Percentiles rank a stretch among this genome's conserved stretches.
These are phyloP conservation scores for Globisporangium paroecandrum DNA, from an alignment of 352 stramenopile species.

Conservation along the genomic window DNA sequence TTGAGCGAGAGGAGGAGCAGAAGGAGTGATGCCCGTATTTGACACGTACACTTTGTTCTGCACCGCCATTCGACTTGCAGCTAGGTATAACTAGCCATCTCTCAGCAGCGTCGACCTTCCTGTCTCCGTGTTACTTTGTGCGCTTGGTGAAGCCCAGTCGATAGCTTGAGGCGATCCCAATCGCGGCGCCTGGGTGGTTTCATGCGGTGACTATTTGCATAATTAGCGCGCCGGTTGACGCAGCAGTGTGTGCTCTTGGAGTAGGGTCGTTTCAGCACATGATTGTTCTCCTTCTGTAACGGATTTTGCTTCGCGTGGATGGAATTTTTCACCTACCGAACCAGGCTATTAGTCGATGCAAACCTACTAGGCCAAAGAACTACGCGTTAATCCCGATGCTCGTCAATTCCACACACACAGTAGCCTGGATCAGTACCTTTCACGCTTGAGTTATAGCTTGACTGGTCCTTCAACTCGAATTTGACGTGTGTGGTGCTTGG, in stretches of 20 bases:
- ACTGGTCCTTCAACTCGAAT: no score
- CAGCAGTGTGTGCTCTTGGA: neutral
- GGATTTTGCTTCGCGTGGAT: neutral
- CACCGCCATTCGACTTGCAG: conserved; percentile 6
- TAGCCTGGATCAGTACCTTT: no score
- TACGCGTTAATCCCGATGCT: no score
- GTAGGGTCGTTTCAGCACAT: neutral
- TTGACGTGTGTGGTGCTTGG: no score
- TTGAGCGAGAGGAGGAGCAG: neutral
- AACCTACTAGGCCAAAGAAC: neutral
- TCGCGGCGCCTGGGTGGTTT: neutral
- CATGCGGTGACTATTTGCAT: neutral
- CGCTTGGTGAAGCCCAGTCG: neutral
- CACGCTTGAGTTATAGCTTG: no score
- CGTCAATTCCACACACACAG: no score
- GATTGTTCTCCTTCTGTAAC: neutral
- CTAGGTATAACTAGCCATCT: neutral
- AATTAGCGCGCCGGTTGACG: neutral
- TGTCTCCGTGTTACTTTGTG: neutral
- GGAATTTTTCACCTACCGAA: neutral
- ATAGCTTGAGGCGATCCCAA: neutral
- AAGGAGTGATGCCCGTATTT: neutral
- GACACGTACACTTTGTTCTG: conserved; percentile 16
- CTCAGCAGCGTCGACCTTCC: neutral
- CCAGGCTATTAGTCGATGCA: neutral